phyloP scores from a whole-genome alignment of 2,329 filamentous ascomycete genomes.

The Paramyrothecium sp. region DNA sequence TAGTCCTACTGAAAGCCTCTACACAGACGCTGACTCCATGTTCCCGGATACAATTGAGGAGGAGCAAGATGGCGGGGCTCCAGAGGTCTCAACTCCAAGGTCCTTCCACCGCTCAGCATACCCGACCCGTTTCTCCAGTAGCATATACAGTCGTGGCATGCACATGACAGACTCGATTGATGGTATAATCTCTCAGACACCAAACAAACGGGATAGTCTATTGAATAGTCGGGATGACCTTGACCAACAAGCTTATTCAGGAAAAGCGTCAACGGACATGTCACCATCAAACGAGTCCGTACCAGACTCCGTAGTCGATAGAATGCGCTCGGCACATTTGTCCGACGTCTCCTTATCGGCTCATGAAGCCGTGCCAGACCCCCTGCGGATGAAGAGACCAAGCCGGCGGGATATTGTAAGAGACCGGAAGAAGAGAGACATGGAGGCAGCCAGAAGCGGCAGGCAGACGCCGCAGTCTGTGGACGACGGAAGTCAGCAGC shows the following conservation, averaged over 20 bases:
- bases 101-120: slow-evolving; percentile 12
- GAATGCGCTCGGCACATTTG: not conserved
- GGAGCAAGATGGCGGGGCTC: slow-evolving; percentile 1
- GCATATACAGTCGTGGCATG: slow-evolving; percentile 9
- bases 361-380: not conserved
- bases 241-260: not conserved
- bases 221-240: not conserved
- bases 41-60: not conserved
- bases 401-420: slow-evolving; percentile 36
- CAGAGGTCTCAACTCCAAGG: not conserved
- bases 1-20: not conserved
- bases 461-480: slow-evolving; percentile 8
- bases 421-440: slow-evolving; percentile 37
- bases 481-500: not conserved
- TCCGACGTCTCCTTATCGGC: not conserved
- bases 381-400: not conserved
- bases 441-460: slow-evolving; percentile 29
- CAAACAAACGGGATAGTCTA: not conserved
- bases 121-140: slow-evolving; percentile 24
- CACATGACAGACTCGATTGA: slow-evolving; percentile 21
- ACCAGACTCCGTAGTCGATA: not conserved
- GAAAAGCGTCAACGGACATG: not conserved
- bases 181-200: slow-evolving; percentile 20
- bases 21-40: not conserved
- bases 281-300: not conserved